A percentile compares a stretch with the other conserved stretches of the same genome.
phyloP scores from a whole-genome alignment of 2,329 filamentous ascomycete genomes.

The Penicillium sp. region DNA sequence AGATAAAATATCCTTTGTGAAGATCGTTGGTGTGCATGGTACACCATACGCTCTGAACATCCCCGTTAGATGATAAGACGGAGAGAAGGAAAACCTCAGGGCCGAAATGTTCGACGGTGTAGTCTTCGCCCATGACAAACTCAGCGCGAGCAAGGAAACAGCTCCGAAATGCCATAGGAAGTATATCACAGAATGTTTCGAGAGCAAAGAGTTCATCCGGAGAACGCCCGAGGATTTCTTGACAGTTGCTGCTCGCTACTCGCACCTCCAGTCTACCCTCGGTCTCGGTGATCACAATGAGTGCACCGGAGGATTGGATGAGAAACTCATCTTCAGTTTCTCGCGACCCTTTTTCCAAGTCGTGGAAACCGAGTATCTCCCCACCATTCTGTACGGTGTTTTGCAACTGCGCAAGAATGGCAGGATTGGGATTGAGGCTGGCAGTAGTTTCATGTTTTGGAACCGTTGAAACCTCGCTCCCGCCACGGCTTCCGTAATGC shows the following conservation, averaged over 20 bases:
- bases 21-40: conserved; percentile 71
- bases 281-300: conserved; percentile 66
- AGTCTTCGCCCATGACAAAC: conserved; percentile 74
- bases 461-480: neutral
- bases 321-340: conserved; percentile 64
- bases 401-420: neutral
- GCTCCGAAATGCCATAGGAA: conserved; percentile 75
- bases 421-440: neutral
- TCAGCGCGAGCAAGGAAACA: conserved; percentile 78
- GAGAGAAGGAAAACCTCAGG: conserved; percentile 80
- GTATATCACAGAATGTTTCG: conserved; percentile 71
- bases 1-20: conserved; percentile 68
- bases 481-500: conserved; percentile 5
- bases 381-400: conserved; percentile 3
- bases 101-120: conserved; percentile 67
- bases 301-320: conserved; percentile 71
- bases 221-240: conserved; percentile 67
- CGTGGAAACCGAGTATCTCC: conserved; percentile 7
- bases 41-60: conserved; percentile 71
- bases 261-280: conserved; percentile 65
- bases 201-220: conserved; percentile 70
- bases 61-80: conserved; percentile 54
- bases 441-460: neutral
- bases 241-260: conserved; percentile 74
- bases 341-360: conserved; percentile 1